Evolutionary conservation across 257 asterid genomes (phyloP), one percentile per base, ranked within the genome.

Genomic region (Solanum commersonii): DNA sequence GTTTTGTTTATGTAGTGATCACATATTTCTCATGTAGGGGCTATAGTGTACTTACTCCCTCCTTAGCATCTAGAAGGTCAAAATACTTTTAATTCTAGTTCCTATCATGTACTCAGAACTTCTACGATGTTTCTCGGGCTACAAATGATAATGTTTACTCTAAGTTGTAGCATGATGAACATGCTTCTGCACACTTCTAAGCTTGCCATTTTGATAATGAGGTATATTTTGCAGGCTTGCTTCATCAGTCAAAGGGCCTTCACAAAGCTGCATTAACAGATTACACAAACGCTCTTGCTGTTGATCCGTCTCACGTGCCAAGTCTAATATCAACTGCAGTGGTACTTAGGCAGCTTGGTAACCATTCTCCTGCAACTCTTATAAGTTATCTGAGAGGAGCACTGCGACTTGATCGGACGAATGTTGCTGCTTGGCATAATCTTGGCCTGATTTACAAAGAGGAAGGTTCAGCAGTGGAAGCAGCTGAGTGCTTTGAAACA

Each of bases 311-410:
- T 8, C 95, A 94, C 8, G 95, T 91, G 86, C 94, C 96, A 11
- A 96, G 98, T 89, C 93, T 97, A 34, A 94, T 95, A 90, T 93
- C 94, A 87, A 89, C 88, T 86, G 98, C 98, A 1, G 87, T 89
- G 65, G 91, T 93, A 87, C 93, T 97, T 60, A 94, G 92, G 87
- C 89, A 63, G 91, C 83, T 91, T 6, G 92, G 95, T 46, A 88
- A 90, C 89, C 84, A 85, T 16, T 70, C 68, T 31, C 42, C 83
- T 4, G 84, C 35, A 23, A 46, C 31, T 71, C 52, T 88, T 9
- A 25, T 7, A 38, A 88, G 77, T 33, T 71, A 71, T 71, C 44
- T 88, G 44, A 88, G 74, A 29, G 88, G 10, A 84, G 90, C 90
- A 23, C 10, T 88, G 44, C 63, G 67, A 8, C 84, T 83, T 49